Evolutionary conservation across 345 rosid species (phyloP), one percentile per base, ranked within the genome.

Genomic region (Camelina sativa): DNA sequence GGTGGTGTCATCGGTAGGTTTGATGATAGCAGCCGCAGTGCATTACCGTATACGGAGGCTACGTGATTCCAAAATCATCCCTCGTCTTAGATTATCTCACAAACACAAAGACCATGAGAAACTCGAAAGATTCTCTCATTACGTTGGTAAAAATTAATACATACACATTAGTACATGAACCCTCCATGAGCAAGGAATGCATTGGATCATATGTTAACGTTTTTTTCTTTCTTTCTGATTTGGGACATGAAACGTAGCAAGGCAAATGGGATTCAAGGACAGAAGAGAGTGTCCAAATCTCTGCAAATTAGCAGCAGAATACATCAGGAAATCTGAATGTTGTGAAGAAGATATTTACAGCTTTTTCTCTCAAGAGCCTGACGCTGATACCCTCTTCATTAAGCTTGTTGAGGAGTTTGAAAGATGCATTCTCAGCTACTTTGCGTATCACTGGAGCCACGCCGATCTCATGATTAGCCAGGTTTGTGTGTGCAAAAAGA

Each of bases 401-500:
- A 94, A 88, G 84, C 90, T 95, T 11, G 88, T 90, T n/a, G 97
- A 92, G 76, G 99, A 95, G 80, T 80, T 95, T 28, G 97, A 95
- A 72, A 86, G 96, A 79, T 95, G 99, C 64, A 95, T 86, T 34
- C 89, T 95, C 7, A 92, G 91, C 64, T 95, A 95, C 78, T 95
- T 92, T 78, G 97, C 92, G 0, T 92, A 79, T 65, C 96, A 92
- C 53, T 95, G 99, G 97, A 84, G 80, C 60, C 91, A 87, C 40
- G 89, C 90, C 17, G 87, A 89, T 71, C 82, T 82, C 56, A 80
- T 89, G 85, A 84, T 94, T 78, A 87, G 84, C 71, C 93, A 94
- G 96, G 97, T 91, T 4, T 54, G 70, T 69, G 65, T 35, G 60
- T 34, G 37, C 1, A 34, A 34, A 25, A 60, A 5, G 11, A 15